phyloP scores from a whole-genome alignment of 2,329 filamentous ascomycete genomes.

The Orbilia blumenaviensis region DNA sequence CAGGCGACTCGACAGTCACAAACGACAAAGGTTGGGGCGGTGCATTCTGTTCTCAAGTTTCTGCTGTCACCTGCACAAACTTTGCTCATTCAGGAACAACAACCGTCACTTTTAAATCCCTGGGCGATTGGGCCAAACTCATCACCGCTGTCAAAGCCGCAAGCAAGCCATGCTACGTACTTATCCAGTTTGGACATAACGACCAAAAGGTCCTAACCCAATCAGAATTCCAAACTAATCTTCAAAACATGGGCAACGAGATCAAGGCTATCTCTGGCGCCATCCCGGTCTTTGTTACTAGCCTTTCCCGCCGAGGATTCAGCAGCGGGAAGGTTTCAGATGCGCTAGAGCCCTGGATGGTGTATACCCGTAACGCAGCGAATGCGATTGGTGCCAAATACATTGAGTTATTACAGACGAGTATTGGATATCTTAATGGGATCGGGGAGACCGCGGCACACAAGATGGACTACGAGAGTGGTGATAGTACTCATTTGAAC shows the following conservation, averaged over 20 bases:
- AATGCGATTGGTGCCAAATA: slow-evolving; percentile 27
- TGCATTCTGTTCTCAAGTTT: slow-evolving; percentile 20
- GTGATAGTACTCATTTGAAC: slow-evolving; percentile 30
- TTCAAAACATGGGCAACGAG: slow-evolving; percentile 25
- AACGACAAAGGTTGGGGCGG: slow-evolving; percentile 32
- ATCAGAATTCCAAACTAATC: slow-evolving; percentile 17
- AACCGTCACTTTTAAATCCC: slow-evolving; percentile 13
- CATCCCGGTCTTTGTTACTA: slow-evolving; percentile 2
- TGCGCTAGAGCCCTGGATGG: slow-evolving; percentile 23
- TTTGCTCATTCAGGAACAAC: slow-evolving; percentile 23
- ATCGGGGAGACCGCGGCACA: slow-evolving; percentile 30
- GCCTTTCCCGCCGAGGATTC: slow-evolving; percentile 9
- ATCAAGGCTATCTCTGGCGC: slow-evolving; percentile 15
- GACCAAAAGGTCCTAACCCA: slow-evolving; percentile 15
- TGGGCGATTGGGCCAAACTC: slow-evolving; percentile 21
- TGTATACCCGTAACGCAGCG: slow-evolving; percentile 17
- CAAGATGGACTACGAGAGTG: slow-evolving; percentile 30
- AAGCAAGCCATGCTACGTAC: slow-evolving; percentile 12
- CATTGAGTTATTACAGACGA: slow-evolving; percentile 24
- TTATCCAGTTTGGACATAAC: slow-evolving; percentile 26
- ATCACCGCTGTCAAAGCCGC: slow-evolving; percentile 19
- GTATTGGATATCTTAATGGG: slow-evolving; percentile 25
- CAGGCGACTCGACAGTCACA: slow-evolving; percentile 21
- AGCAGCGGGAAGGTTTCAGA: slow-evolving; percentile 9
- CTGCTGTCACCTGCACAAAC: slow-evolving; percentile 7